phyloP scores from a whole-genome alignment of 371 early-diverging fungal genomes.

The Apophysomyces trapeziformis region DNA sequence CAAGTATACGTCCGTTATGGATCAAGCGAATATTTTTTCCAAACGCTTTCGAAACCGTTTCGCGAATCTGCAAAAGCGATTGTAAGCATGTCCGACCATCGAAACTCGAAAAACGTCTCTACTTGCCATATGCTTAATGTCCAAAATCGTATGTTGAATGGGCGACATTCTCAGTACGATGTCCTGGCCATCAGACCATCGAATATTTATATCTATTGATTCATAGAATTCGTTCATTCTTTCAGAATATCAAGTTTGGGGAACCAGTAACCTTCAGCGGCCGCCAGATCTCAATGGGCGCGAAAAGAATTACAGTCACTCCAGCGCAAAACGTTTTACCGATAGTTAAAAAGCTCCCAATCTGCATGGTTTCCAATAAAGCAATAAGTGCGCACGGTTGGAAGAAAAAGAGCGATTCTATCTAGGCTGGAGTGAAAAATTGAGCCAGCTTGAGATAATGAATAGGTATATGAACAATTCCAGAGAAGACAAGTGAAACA shows the following conservation, averaged over 20 bases:
- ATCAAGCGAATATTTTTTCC: constrained; percentile 48
- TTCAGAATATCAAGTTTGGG: too few species aligned
- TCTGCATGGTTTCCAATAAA: too few species aligned
- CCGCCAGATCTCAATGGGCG: too few species aligned
- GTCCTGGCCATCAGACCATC: constrained; percentile 28
- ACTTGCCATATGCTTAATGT: constrained; percentile 45
- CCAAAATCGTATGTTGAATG: constrained; percentile 25
- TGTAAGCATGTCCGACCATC: not conserved
- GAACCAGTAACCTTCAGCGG: too few species aligned
- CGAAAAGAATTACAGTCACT: too few species aligned
- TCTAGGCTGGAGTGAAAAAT: too few species aligned
- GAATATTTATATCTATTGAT: constrained; percentile 24
- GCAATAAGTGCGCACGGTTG: too few species aligned
- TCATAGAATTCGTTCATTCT: constrained; percentile 15
- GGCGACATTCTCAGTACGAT: constrained; percentile 30
- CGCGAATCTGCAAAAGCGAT: constrained; percentile 30
- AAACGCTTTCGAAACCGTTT: constrained; percentile 22
- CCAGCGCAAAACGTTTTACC: too few species aligned
- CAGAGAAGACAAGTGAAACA: too few species aligned
- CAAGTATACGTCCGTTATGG: constrained; percentile 42
- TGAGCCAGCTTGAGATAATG: too few species aligned
- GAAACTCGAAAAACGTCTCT: not conserved
- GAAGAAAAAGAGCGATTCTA: too few species aligned
- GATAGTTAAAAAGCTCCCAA: too few species aligned
- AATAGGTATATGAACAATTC: not conserved